Percentiles rank a stretch among this genome's conserved stretches.
These are phyloP conservation scores for Salix brachista DNA, from an alignment of 345 rosid species.

Conservation along the genomic window DNA sequence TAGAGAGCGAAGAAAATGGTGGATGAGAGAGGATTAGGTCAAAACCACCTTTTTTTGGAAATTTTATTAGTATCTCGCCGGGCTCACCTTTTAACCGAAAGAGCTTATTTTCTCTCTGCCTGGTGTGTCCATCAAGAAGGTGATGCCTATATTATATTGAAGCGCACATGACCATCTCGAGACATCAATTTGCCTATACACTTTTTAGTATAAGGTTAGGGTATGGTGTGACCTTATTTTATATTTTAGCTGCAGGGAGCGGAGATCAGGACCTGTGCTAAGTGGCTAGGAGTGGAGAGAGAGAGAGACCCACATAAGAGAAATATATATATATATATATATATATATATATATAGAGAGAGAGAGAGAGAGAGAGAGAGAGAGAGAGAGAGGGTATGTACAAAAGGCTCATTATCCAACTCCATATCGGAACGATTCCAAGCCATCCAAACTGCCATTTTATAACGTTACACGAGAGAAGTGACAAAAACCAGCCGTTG, in stretches of 20 bases:
- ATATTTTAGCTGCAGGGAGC: background rate
- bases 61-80: background rate
- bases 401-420: background rate
- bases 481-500: conserved; percentile 1
- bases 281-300: background rate
- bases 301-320: background rate
- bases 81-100: background rate
- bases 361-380: no score
- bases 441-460: background rate
- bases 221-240: background rate
- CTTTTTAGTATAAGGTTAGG: background rate
- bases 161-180: conserved; percentile 4
- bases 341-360: no score
- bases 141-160: background rate
- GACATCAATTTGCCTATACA: background rate
- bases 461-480: background rate
- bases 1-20: background rate
- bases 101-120: background rate
- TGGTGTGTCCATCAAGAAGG: background rate
- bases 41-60: conserved; percentile 5
- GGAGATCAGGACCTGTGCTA: conserved; percentile 6
- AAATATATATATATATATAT: background rate
- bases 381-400: no score
- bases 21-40: conserved; percentile 3
- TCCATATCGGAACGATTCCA: conserved; percentile 1